A percentile compares a stretch with the other conserved stretches of the same genome.
Conservation (phyloP, 2,329 filamentous ascomycete species). For the Mycogone perniciosa region DNA sequence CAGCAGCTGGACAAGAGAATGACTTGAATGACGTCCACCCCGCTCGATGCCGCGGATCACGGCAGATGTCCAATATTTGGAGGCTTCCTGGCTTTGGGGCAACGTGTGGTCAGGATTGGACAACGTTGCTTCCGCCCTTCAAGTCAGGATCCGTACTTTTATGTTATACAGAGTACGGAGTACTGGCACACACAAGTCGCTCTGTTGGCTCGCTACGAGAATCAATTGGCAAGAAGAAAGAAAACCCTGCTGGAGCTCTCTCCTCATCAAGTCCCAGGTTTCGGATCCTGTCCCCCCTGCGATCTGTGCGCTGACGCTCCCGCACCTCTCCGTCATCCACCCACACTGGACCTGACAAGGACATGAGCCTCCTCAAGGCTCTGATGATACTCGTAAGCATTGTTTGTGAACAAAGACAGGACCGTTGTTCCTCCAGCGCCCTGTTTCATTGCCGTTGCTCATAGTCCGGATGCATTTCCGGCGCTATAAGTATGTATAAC, state of each 20-base stretch:
- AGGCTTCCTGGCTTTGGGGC: neutral
- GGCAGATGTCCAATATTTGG: conserved; percentile 1
- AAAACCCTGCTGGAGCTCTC: neutral
- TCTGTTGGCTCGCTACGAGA: no score
- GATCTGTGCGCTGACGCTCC: conserved; percentile 15
- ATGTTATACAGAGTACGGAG: no score
- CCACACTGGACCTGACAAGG: neutral
- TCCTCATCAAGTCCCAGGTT: neutral
- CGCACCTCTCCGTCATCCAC: conserved; percentile 8
- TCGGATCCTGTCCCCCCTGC: conserved; percentile 28
- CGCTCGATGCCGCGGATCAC: conserved; percentile 10
- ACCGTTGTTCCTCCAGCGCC: neutral
- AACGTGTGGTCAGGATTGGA: neutral
- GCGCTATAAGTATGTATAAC: no score
- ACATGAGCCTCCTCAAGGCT: neutral
- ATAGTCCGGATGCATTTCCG: neutral
- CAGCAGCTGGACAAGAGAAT: conserved; percentile 1
- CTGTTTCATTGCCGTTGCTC: neutral
- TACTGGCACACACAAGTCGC: no score
- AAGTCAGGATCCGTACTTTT: no score
- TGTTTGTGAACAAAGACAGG: neutral
- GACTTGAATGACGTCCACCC: conserved; percentile 9
- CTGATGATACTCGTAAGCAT: neutral
- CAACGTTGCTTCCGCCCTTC: neutral
- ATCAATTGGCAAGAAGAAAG: no score